Evolutionary conservation across 176 grass and related monocot species (phyloP).

Genomic region (Phoenix dactylifera): DNA sequence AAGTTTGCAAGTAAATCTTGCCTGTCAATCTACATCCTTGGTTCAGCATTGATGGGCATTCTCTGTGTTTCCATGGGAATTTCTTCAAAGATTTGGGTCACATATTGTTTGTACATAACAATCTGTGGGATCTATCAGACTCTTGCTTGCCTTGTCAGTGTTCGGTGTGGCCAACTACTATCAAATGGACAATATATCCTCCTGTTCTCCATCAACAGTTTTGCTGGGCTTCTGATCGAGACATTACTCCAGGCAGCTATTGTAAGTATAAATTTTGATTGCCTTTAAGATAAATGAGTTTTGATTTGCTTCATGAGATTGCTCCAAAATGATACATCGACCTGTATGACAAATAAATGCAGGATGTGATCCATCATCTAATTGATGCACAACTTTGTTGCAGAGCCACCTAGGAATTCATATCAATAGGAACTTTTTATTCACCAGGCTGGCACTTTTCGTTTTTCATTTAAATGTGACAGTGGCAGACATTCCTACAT

Average conservation of each 20-base stretch:
- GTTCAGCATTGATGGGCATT: slow-evolving; percentile 12
- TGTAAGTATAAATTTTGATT: not conserved
- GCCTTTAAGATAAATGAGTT: not conserved
- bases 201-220: slow-evolving; percentile 12
- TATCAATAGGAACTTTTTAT: too few species aligned
- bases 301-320: too few species aligned
- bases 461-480: too few species aligned
- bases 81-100: slow-evolving; percentile 6
- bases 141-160: slow-evolving; percentile 17
- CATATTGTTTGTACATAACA: slow-evolving; percentile 2
- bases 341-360: too few species aligned
- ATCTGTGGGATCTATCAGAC: slow-evolving; percentile 11
- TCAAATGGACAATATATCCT: slow-evolving; percentile 10
- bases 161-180: slow-evolving; percentile 7
- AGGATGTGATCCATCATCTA: too few species aligned
- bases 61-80: slow-evolving; percentile 6
- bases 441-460: too few species aligned
- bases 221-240: slow-evolving; percentile 11
- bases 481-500: too few species aligned
- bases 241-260: slow-evolving; percentile 9
- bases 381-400: too few species aligned
- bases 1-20: not conserved
- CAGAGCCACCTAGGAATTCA: too few species aligned
- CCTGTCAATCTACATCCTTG: slow-evolving; percentile 3
- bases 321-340: too few species aligned